These are phyloP conservation scores for Allomyces javanicus DNA, from an alignment of 192 early-diverging fungal species.

Conservation along the genomic window DNA sequence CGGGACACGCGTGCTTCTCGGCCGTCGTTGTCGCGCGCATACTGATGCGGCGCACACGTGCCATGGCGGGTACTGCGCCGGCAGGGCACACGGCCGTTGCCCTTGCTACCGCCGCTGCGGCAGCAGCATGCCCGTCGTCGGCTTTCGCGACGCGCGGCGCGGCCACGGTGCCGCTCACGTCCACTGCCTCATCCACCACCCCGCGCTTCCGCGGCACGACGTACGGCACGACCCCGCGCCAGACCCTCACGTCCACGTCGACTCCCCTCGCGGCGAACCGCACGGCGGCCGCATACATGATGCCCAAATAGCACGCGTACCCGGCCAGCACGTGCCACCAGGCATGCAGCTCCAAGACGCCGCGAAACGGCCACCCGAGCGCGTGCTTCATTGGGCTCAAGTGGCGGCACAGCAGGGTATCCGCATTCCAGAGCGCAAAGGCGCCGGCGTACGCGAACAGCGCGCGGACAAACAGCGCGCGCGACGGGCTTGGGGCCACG, in stretches of 20 bases:
- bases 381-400: constrained; percentile 4
- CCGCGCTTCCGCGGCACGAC: neutral
- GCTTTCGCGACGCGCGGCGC: too few relatives aligned
- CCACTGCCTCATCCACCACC: too few relatives aligned
- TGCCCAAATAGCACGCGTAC: constrained; percentile 1
- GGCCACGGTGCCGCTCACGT: too few relatives aligned
- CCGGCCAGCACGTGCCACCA: constrained; percentile 24
- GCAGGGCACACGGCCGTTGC: too few relatives aligned
- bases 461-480: neutral
- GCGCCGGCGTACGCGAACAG: constrained; percentile 4
- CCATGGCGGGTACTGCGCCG: too few relatives aligned
- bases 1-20: too few relatives aligned
- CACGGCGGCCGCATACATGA: neutral
- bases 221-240: neutral
- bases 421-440: constrained; percentile 19
- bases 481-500: neutral
- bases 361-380: constrained; percentile 17
- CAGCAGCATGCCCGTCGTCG: too few relatives aligned
- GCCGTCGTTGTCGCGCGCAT: too few relatives aligned
- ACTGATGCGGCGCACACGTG: too few relatives aligned
- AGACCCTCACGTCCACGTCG: neutral
- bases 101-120: too few relatives aligned
- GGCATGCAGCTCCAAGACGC: constrained; percentile 17
- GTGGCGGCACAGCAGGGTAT: constrained; percentile 17
- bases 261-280: neutral